Base-by-base conservation (phyloP, 306 rosid genomes). In the Mucuna pruriens region DNA sequence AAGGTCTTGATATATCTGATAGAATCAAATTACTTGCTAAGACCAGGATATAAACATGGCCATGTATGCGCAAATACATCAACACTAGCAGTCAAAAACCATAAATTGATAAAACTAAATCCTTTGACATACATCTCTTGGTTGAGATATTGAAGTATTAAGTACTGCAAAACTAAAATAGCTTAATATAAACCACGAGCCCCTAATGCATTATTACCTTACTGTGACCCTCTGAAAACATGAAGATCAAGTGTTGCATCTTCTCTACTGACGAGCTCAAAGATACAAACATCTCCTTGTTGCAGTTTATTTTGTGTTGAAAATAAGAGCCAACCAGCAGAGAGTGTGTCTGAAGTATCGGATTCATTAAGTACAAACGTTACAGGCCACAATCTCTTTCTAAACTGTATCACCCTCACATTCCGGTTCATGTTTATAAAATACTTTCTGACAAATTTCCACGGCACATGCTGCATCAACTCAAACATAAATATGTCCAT, bases 251-350 rank as follows among this genome's bases (percentile, higher is more conserved):
- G 15, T 46, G 26, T 69, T 26, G 20, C 11, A 7, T 40, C 58
- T n/a, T 57, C 77, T 17, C 16, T 55, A 16, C 3, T 29, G 31
- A 29, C 31, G 31, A 29, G 31, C 31, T 29, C 31, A 29, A 29
- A 29, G 31, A 29, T 2, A 20, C 77, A 69, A 69, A 70, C 40
- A 31, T 79, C 77, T 38, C 83, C 77, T 16, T 1, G 60, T 79
- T 23, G 15, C 63, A 70, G 16, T 22, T 58, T 5, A 71, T 48
- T 70, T 25, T 80, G 71, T 45, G 9, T 16, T 2, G 42, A 44
- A 70, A 80, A 80, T 42, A 2, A 3, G 29, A 22, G 2, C 77
- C 78, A 80, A 44, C 83, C 6, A 0, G 76, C 17, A 49, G 79
- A 80, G 10, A 69, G 26, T 15, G 4, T 17, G 60, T 1, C 5